Conservation (phyloP, 2,329 filamentous ascomycete genomes). For the Fusarium nematophilum region DNA sequence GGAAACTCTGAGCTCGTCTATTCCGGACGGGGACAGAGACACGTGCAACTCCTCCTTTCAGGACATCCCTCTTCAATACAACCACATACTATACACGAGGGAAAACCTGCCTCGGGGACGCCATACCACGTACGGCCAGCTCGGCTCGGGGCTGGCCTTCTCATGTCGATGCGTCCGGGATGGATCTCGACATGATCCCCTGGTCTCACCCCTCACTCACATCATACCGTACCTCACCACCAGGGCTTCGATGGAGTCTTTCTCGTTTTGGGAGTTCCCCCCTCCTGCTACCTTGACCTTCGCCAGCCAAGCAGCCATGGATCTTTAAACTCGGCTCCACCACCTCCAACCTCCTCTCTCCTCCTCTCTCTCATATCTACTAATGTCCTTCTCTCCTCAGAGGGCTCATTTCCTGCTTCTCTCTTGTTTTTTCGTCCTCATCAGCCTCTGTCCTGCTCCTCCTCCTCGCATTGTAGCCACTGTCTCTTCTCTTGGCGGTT, state of each 20-base stretch:
- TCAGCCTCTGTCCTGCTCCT: conserved; percentile 1
- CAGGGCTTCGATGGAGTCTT: conserved; percentile 28
- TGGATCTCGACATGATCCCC: conserved; percentile 28
- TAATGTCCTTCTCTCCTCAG: conserved; percentile 12
- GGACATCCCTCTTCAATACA: not conserved
- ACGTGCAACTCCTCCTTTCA: conserved; percentile 15
- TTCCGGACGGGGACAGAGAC: conserved; percentile 14
- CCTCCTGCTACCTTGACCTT: conserved; percentile 35
- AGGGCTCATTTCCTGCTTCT: not conserved
- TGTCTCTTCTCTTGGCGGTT: not conserved
- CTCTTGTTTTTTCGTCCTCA: not conserved
- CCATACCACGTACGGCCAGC: conserved; percentile 13
- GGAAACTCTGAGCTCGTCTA: conserved; percentile 34
- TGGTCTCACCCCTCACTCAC: conserved; percentile 38
- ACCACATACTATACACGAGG: conserved; percentile 9
- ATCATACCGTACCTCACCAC: conserved; percentile 35
- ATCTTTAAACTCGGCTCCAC: conserved; percentile 45
- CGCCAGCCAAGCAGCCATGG: conserved; percentile 34
- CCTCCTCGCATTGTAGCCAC: not conserved
- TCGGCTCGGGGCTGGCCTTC: conserved; percentile 32
- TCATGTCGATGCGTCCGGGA: conserved; percentile 23
- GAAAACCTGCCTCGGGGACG: conserved; percentile 10
- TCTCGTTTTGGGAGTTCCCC: conserved; percentile 31
- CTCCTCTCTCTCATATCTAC: conserved; percentile 28
- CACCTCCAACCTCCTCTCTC: conserved; percentile 22